Evolutionary conservation across 1,284 basidiomycete species (phyloP), one percentile per base, ranked within the genome.

Genomic region (Cutaneotrichosporon cavernicola): DNA sequence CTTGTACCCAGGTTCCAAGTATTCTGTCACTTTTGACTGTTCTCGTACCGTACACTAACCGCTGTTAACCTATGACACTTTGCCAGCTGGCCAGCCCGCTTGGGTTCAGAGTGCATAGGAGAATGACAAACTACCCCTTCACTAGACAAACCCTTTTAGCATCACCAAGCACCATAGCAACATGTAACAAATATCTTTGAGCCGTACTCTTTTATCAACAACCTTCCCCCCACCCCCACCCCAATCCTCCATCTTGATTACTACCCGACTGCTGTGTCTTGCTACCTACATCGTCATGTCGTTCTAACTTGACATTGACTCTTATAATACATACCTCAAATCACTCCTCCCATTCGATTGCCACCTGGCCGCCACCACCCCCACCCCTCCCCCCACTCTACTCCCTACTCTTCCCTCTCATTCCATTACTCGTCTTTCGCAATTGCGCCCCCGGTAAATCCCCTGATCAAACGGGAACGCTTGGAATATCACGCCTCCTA

Each of bases 331-430:
- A 40, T 40, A 40, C 38, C 38, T 40, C 38, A 14, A 40, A 11
- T 14, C 38, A 6, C 16, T 18, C 13, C 18, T 16, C 18, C 8
- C 43, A 46, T 36, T 5, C 34, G 11, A 8, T 36, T 36, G 34
- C 43, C 43, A 46, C 43, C 43, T 46, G 43, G 43, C 43, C 43
- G 43, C 43, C 43, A 46, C 43, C 43, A 46, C 43, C 43, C 18
- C 43, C 18, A 2, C 43, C 18, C 18, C 43, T 46, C 18, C 43
- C 43, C 10, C 40, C 40, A 43, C 40, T 13, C 40, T 43, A 18
- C 40, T 9, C 16, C 11, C 38, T 7, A 46, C 18, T 46, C 43
- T 18, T 8, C 18, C 18, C 14, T 8, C 43, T 7, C 43, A 8
- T 46, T 46, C 43, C 14, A 18, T 18, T 18, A 18, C 18, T 46